Base-by-base conservation (phyloP, 2,329 filamentous ascomycete genomes). In the Xylaria arbuscula region DNA sequence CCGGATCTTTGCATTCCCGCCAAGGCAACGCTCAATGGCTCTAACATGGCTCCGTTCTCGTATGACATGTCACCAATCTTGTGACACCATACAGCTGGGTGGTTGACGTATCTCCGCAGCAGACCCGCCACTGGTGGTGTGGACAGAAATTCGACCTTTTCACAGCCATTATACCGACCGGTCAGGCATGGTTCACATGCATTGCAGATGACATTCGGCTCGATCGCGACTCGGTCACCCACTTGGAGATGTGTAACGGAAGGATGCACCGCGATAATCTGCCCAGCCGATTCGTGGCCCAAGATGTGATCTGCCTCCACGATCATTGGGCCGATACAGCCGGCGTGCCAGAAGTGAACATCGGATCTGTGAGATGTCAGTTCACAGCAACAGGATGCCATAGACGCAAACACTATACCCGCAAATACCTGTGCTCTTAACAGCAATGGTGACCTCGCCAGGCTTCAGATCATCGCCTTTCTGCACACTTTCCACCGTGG, bases 261-360 rank as follows among this genome's bases (percentile, higher is more conserved):
- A 48, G 93, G 88, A 81, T 95, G 92, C 62, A 91, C 91, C 17
- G 94, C 92, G 73, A 98, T 87, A 68, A 98, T 82, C 76, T 91
- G 90, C 71, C 94, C 95, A 3, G 94, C 92, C 50, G 93, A 96
- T 83, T 98, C 95, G 85, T 98, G 95, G 73, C 95, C 95, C 22
- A 98, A 90, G 77, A 98, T 94, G 81, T 98, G 95, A 77, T 94
- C 91, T 77, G 88, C 92, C 73, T 88, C 87, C 56, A 98, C 95
- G 71, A 98, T 91, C 94, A 98, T 98, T 74, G 94, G 94, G 34
- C 95, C 95, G 78, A 98, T 98, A 83, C 92, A 93, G 73, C 95
- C 95, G 58, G 92, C 92, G 79, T 97, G 93, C 95, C 95, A 98
- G 85, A 98, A 98, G 83, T 98, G 95, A 65, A 98, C 91, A 81